Evolutionary conservation across 805 yeast species (phyloP).

Genomic region (Pichia occidentalis): DNA sequence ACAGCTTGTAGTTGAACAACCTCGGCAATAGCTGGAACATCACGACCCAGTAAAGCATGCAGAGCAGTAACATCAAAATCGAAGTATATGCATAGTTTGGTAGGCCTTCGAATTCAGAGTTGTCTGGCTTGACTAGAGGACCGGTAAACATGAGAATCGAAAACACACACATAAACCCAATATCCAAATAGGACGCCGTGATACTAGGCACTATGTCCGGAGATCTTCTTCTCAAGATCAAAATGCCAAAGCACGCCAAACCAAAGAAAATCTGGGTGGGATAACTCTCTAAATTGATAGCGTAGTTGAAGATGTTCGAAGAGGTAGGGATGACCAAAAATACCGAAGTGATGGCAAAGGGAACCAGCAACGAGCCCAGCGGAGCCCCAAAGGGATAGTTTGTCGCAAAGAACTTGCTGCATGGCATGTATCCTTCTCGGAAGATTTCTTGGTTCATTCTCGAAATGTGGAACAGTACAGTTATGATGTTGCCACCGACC

Average conservation of each 20-base stretch:
- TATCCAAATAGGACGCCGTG: constrained; percentile 44
- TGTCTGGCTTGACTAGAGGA: constrained; percentile 34
- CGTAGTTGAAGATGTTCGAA: constrained; percentile 45
- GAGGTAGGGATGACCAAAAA: constrained; percentile 39
- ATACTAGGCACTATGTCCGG: constrained; percentile 46
- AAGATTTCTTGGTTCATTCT: constrained; percentile 52
- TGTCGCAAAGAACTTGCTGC: constrained; percentile 43
- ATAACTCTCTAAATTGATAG: constrained; percentile 46
- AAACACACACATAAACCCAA: constrained; percentile 38
- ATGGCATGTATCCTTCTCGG: constrained; percentile 49
- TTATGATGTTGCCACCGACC: constrained; percentile 51
- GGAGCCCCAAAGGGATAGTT: constrained; percentile 53
- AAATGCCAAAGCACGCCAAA: constrained; percentile 50
- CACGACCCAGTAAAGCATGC: constrained; percentile 50
- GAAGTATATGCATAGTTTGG: constrained; percentile 47
- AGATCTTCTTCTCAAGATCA: constrained; percentile 45
- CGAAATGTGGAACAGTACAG: constrained; percentile 46
- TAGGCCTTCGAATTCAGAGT: constrained; percentile 31
- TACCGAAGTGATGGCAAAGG: constrained; percentile 35
- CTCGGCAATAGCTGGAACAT: constrained; percentile 46
- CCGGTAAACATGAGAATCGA: constrained; percentile 44
- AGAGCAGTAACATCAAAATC: constrained; percentile 34
- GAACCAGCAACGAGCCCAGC: constrained; percentile 38
- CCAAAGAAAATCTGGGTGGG: constrained; percentile 45
- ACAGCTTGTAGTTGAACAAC: constrained; percentile 24